Base-by-base conservation (phyloP, 2,329 filamentous ascomycete species). In the Rutstroemia sp. region DNA sequence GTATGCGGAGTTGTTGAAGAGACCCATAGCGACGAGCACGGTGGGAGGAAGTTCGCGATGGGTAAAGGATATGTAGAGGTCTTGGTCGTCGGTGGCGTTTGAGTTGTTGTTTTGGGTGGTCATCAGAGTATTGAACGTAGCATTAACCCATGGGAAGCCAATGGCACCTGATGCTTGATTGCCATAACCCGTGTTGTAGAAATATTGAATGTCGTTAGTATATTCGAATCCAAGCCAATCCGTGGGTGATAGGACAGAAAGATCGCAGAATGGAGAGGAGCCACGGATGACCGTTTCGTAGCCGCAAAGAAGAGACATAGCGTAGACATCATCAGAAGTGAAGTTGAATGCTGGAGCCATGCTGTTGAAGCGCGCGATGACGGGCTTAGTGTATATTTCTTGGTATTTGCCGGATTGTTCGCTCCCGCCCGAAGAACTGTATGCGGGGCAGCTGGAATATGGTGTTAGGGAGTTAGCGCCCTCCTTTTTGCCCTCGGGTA, bases 61-160 rank as follows among this genome's bases (percentile, higher is more conserved):
- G 1, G 78, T 78, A 71, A 81, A 81, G 0, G 76, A 78, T 46
- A 80, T 71, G 65, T 78, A 80, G 23, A 81, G 68, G 61, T 80
- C 77, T 63, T 80, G 76, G 14, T 67, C 64, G 0, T 57, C 57
- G 2, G 62, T 62, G 14, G 68, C 64, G 25, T 69, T 68, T 5
- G 70, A 67, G 4, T 65, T 64, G 55, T 68, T 70, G 38, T 65
- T 65, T 27, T 65, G 64, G 1, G 48, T 44, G 0, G 49, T 21
- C 58, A 71, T 66, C 23, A 75, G 66, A 1, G 72, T 68, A 27
- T 69, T 67, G n/a, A 76, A 69, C 2, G 74, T 78, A 17, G 74
- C 76, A 57, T 81, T 79, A 4, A 79, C 63, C 77, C 78, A 81
- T 0, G 78, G 78, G 58, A 73, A 76, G 1, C 78, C 78, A 34